A percentile compares a stretch with the other conserved stretches of the same genome.
Evolutionary conservation across 805 yeast species (phyloP).

Genomic region (Hanseniaspora guilliermondii): DNA sequence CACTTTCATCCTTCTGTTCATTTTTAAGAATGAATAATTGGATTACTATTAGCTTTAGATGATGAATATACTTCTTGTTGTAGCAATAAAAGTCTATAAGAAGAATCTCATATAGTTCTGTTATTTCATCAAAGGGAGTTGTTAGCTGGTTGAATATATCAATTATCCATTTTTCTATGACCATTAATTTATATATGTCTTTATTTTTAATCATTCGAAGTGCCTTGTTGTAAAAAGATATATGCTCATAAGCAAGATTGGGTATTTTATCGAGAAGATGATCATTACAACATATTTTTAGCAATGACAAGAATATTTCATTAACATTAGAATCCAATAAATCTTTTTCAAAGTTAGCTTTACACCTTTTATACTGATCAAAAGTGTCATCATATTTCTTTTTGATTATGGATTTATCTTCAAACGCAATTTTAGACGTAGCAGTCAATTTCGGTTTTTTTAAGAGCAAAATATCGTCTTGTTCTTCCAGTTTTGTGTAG

Average conservation of each 20-base stretch:
- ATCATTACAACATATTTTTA: constrained; percentile 3
- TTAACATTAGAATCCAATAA: not conserved
- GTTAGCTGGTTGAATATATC: not conserved
- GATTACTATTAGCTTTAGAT: not conserved
- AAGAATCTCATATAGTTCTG: not conserved
- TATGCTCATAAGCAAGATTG: not conserved
- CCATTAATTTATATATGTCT: not conserved
- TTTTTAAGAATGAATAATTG: not conserved
- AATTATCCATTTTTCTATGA: constrained; percentile 1
- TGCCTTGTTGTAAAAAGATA: constrained; percentile 19
- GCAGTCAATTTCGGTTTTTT: not conserved
- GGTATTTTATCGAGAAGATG: constrained; percentile 7
- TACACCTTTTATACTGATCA: not conserved
- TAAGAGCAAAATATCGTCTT: not conserved
- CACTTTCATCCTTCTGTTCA: not conserved
- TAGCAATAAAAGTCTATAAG: not conserved
- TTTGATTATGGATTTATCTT: not conserved
- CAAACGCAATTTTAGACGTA: not conserved
- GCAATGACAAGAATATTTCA: not conserved
- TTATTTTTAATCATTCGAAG: not conserved
- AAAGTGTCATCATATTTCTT: not conserved
- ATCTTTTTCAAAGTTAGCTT: not conserved
- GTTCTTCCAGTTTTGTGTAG: not conserved
- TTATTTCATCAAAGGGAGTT: not conserved
- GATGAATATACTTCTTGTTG: not conserved